Conservation (phyloP, 345 rosid species). For the Lumnitzera racemosa region DNA sequence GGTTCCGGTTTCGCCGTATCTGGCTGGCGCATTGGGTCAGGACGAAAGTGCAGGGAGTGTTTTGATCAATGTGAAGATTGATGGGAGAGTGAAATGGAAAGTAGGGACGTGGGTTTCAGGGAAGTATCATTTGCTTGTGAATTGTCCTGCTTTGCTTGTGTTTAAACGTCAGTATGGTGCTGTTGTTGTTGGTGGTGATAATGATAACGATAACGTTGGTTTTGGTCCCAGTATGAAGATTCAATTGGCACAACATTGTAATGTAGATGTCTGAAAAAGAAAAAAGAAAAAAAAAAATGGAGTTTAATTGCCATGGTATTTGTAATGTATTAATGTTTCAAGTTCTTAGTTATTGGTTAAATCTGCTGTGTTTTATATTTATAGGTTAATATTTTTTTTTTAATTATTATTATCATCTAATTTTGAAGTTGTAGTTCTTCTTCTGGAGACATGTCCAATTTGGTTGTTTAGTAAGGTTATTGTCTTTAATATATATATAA, state of each 20-base stretch:
- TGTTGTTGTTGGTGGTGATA: conserved; percentile 17
- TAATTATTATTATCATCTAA: too few species aligned
- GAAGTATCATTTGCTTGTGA: conserved; percentile 41
- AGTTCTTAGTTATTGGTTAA: too few species aligned
- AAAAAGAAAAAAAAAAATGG: too few species aligned
- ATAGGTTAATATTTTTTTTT: too few species aligned
- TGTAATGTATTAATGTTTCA: too few species aligned
- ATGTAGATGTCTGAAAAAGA: conserved; percentile 41
- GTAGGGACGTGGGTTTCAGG: conserved; percentile 79
- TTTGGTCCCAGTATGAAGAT: conserved; percentile 34
- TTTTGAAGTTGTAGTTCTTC: too few species aligned
- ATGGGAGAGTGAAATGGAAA: conserved; percentile 57
- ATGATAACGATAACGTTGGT: conserved; percentile 6
- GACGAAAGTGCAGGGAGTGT: conserved; percentile 52
- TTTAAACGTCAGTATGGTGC: conserved; percentile 14
- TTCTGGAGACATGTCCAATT: too few species aligned
- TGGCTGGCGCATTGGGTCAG: conserved; percentile 30
- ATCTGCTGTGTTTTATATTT: too few species aligned
- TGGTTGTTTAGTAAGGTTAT: too few species aligned
- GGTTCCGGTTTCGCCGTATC: conserved; percentile 42
- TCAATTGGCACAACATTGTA: conserved; percentile 44
- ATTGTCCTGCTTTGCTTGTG: conserved; percentile 41
- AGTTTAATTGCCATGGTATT: not conserved
- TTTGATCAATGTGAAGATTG: conserved; percentile 43
- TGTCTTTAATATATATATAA: too few species aligned